phyloP scores from a whole-genome alignment of 2,329 filamentous ascomycete genomes.

The Nothophaeocryptopus gaeumannii region DNA sequence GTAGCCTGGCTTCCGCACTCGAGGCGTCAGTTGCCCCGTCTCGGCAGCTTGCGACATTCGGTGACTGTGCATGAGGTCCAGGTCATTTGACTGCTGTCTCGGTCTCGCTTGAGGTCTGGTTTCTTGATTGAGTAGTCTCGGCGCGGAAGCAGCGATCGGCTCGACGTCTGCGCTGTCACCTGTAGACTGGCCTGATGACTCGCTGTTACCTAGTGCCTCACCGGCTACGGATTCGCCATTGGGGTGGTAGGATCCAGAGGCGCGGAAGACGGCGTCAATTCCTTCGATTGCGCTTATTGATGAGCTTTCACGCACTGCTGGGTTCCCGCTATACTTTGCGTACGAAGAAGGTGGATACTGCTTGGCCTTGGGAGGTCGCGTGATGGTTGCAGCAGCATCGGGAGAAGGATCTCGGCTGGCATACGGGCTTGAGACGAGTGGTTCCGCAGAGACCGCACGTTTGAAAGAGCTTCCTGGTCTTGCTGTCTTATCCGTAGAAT shows the following conservation, averaged over 20 bases:
- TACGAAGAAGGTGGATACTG: slow-evolving; percentile 36
- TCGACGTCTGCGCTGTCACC: slow-evolving; percentile 25
- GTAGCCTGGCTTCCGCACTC: slow-evolving; percentile 19
- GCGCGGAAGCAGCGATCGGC: slow-evolving; percentile 28
- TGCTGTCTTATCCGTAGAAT: slow-evolving; percentile 23
- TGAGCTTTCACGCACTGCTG: slow-evolving; percentile 35
- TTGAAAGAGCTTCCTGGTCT: slow-evolving; percentile 39
- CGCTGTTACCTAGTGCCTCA: slow-evolving; percentile 19
- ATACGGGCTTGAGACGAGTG: slow-evolving; percentile 28
- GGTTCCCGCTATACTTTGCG: slow-evolving; percentile 38
- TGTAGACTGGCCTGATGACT: slow-evolving; percentile 23
- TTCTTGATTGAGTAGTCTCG: slow-evolving; percentile 21
- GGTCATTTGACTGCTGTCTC: slow-evolving; percentile 26
- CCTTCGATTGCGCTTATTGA: slow-evolving; percentile 33
- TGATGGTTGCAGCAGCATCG: slow-evolving; percentile 5
- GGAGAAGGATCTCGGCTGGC: slow-evolving; percentile 21
- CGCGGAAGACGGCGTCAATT: slow-evolving; percentile 28
- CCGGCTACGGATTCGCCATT: slow-evolving; percentile 3
- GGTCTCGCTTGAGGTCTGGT: slow-evolving; percentile 7
- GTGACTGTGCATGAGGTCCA: slow-evolving; percentile 45
- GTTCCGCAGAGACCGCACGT: slow-evolving; percentile 37
- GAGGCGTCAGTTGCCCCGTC: slow-evolving; percentile 45
- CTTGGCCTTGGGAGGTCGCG: slow-evolving; percentile 22
- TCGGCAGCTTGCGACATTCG: slow-evolving; percentile 51
- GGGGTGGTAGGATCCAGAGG: slow-evolving; percentile 24